These are phyloP conservation scores for Aechmea fasciata DNA, from an alignment of 176 grass and related monocot genomes.

Conservation along the genomic window DNA sequence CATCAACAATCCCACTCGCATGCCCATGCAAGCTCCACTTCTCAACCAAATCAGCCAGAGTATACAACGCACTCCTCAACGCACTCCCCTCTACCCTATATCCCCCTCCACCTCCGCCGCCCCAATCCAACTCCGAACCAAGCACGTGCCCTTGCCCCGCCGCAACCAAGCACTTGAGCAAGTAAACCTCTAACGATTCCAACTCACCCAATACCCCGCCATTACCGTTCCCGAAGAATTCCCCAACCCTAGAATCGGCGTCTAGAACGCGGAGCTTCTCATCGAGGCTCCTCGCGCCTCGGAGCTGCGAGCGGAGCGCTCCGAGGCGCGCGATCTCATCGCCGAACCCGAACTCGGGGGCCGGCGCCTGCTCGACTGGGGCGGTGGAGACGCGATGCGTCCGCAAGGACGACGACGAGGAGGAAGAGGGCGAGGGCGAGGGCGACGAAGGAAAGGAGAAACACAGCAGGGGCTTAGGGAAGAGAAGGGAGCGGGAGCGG, in stretches of 20 bases:
- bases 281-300: conserved; percentile 20
- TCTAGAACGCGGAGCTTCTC: conserved; percentile 63
- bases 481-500: conserved; percentile 12
- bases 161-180: conserved; percentile 83
- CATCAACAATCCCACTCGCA: conserved; percentile 3
- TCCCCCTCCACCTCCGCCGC: conserved; percentile 6
- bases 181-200: conserved; percentile 40
- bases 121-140: conserved; percentile 54
- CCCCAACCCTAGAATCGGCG: conserved; percentile 53
- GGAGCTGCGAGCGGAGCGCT: conserved; percentile 31
- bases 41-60: conserved; percentile 51
- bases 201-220: conserved; percentile 18
- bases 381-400: conserved; percentile 37
- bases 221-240: conserved; percentile 34
- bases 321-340: conserved; percentile 59
- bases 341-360: conserved; percentile 29
- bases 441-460: conserved; percentile 22
- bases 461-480: conserved; percentile 11
- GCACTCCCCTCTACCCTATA: conserved; percentile 25
- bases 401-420: conserved; percentile 19
- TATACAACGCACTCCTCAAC: conserved; percentile 52
- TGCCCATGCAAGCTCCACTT: conserved; percentile 50
- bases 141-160: conserved; percentile 89
- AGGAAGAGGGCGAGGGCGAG: conserved; percentile 20
- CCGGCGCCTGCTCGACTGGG: conserved; percentile 31